Percentiles rank a stretch among this genome's conserved stretches.
Evolutionary conservation across 106 monocot genomes (phyloP).

Genomic region (Dendrobium catenatum): DNA sequence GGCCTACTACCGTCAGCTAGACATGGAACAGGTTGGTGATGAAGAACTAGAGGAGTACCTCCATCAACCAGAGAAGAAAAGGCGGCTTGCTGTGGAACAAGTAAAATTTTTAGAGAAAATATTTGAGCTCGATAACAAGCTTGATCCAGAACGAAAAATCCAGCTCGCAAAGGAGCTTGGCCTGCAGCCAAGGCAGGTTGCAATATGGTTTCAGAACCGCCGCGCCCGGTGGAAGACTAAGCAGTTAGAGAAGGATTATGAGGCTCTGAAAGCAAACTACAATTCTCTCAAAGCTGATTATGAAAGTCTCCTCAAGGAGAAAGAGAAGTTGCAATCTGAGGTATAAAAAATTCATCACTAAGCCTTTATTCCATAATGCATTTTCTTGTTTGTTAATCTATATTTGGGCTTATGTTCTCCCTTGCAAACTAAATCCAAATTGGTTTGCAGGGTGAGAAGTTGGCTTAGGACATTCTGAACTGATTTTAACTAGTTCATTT

Average conservation of each 20-base stretch:
- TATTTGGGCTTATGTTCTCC: background rate
- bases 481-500: no score
- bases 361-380: background rate
- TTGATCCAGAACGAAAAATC: conserved; percentile 59
- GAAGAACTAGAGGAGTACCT: conserved; percentile 25
- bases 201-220: conserved; percentile 80
- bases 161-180: conserved; percentile 56
- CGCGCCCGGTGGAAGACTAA: conserved; percentile 70
- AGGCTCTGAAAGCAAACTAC: conserved; percentile 30
- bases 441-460: no score
- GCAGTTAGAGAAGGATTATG: conserved; percentile 66
- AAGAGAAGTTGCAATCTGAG: conserved; percentile 53
- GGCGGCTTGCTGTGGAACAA: conserved; percentile 36
- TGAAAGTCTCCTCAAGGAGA: conserved; percentile 40
- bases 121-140: conserved; percentile 61
- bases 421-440: no score
- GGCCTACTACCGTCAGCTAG: conserved; percentile 13
- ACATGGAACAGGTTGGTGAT: conserved; percentile 22
- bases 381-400: background rate
- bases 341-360: conserved; percentile 11
- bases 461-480: no score
- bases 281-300: conserved; percentile 37
- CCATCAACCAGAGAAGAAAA: conserved; percentile 55
- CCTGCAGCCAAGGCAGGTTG: conserved; percentile 59
- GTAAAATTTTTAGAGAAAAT: conserved; percentile 53